Evolutionary conservation across 2,329 filamentous ascomycete species (phyloP), one percentile per base, ranked within the genome.

Genomic region (Colletotrichum tofieldiae): DNA sequence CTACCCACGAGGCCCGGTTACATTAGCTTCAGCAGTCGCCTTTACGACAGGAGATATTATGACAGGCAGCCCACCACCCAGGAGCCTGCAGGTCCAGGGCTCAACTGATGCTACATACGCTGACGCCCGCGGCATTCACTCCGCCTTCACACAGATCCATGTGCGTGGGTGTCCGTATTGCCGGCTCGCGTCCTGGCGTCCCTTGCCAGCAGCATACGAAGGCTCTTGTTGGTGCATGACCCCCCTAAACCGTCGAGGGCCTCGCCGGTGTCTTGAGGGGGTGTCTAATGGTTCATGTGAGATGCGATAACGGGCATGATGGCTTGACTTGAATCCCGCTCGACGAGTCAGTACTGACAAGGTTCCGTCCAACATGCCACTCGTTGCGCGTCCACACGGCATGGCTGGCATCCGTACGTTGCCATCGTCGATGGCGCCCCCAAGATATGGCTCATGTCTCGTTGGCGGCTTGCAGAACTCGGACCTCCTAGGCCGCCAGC

Each of bases 361-460:
- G 61, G 23, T 35, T 23, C 26, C n/a, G 45, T 32, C n/a, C 14
- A 41, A 29, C 66, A 32, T 47, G 4, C 51, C 65, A 39, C n/a
- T 39, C 49, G 32, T 11, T 39, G 18, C 54, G 23, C 37, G 16
- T 23, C 37, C 11, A n/a, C 35, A 49, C 47, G 26, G 29, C 29
- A 54, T 43, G 39, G 23, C 51, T 23, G 43, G 11, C 35, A 16
- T 18, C 45, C 32, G 14, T 43, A 12, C 32, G 8, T 43, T 26
- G 39, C 29, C 64, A 51, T 39, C 47, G 32, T 56, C 18, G 16
- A 39, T 62, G n/a, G 37, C 29, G 32, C 35, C 49, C 20, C 41
- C 51, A 51, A 51, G 20, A 54, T 16, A 45, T 61, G 16, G 43
- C 55, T 43, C 64, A 29, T 67, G 64, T 67, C 37, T 61, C 55